Base-by-base conservation (phyloP, 1,284 basidiomycete genomes). In the Meripilus lineatus region DNA sequence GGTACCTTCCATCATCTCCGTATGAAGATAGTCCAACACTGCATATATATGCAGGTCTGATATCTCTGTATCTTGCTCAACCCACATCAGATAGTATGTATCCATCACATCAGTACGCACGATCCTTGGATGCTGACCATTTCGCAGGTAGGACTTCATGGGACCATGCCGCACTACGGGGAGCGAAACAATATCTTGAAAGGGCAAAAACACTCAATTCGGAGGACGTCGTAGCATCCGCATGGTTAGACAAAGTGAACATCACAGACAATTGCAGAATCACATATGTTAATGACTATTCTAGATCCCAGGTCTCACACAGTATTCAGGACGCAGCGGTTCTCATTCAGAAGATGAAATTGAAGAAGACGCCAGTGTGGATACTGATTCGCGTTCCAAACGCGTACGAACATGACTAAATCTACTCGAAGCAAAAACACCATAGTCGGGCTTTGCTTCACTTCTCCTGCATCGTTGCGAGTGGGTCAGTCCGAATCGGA, bases 1-100 rank as follows among this genome's bases (percentile, higher is more conserved):
- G 89, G 25, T 93, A 89, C 59, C 72, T 94, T 10, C 82, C 88
- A 0, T 85, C 87, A 1, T 84, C 86, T 59, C 92, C 92, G 1
- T 94, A 85, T 66, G 81, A 84, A 56, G 84, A 90, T 50, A 88
- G 89, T 47, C 74, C 84, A 2, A 66, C 80, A 2, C 68, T 94
- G 28, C 89, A 93, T 56, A 69, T 81, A 6, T 93, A 93, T 52
- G 90, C 90, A 3, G 92, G 89, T 2, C 64, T 93, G 48, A 65
- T 90, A 8, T 76, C 72, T 30, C 68, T 92, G 17, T 77, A 81
- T 53, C 62, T 78, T 15, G 72, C 79, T 15, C 79, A 79, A 52
- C 63, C 53, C n/a, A 8, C 13, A 11, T 26, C n/a, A 11, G 14
- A 20, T 36, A 10, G 10, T 21, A 11, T 21, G 17, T 14, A 44